These are phyloP conservation scores for Mortierella sp. DNA, from an alignment of 371 early-diverging fungal species.

Conservation along the genomic window DNA sequence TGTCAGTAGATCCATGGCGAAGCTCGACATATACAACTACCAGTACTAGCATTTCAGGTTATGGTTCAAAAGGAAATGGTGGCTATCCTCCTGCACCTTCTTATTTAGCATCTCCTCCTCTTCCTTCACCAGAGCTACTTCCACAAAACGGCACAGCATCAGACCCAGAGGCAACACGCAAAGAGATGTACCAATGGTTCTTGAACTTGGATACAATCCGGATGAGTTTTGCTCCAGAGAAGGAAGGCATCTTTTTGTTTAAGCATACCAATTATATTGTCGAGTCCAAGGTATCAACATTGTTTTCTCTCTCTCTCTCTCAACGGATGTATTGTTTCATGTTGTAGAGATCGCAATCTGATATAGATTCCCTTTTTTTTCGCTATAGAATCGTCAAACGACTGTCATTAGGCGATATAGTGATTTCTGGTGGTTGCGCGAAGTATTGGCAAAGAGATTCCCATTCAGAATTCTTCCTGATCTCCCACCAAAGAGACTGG, in stretches of 20 bases:
- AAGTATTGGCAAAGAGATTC: constrained; percentile 77
- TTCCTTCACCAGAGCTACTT: constrained; percentile 12
- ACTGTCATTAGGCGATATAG: constrained; percentile 85
- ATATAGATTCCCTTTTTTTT: constrained; percentile 3
- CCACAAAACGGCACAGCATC: neutral
- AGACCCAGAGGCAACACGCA: constrained; percentile 29
- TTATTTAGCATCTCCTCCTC: constrained; percentile 39
- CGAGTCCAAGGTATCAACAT: constrained; percentile 64
- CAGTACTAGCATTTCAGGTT: neutral
- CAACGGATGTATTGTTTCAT: no score
- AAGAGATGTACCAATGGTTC: constrained; percentile 60
- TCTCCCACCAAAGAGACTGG: constrained; percentile 77
- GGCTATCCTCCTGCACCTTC: constrained; percentile 53
- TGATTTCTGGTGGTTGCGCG: constrained; percentile 89
- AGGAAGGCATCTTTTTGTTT: constrained; percentile 82
- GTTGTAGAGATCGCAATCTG: neutral
- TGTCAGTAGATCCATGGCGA: constrained; percentile 38
- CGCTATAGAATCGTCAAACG: constrained; percentile 62
- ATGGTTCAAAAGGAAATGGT: constrained; percentile 13
- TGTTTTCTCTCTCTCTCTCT: neutral
- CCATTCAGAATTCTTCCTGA: constrained; percentile 80
- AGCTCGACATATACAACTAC: constrained; percentile 14
- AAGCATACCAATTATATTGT: constrained; percentile 88
- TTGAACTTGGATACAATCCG: constrained; percentile 64
- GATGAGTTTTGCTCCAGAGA: constrained; percentile 79